Base-by-base conservation (phyloP, 2,329 filamentous ascomycete genomes). In the Paecilomyces sp. region DNA sequence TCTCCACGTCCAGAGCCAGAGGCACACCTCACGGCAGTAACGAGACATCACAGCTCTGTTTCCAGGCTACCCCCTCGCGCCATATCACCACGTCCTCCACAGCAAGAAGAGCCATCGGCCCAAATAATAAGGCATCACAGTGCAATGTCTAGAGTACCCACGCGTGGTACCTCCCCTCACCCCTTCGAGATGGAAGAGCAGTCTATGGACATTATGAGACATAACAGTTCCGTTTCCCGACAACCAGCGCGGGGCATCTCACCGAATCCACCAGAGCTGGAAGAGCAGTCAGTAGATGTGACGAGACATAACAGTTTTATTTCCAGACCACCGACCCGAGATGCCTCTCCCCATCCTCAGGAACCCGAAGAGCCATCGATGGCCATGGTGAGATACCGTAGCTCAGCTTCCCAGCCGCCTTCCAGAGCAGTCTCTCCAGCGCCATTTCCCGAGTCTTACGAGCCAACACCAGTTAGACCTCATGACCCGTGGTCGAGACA, bases 341-440 rank as follows among this genome's bases (percentile, higher is more conserved):
- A 18, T 18, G 31, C 28, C 30, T 62, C 68, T 18, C 66, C 66
- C 47, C 55, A 51, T 7, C 54, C 33, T 50, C 55, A 56, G 25
- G 33, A 30, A 15, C 34, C 24, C 25, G 63, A 63, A 51, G 66
- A 70, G 55, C 62, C 65, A 18, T 61, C 60, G 5, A 57, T 55
- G 3, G 57, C 59, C 3, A 53, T 55, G 12, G 24, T 51, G 15
- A 52, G 31, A 24, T 56, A 60, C 11, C 62, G 58, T 36, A 30
- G 64, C 9, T 64, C 64, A 5, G 65, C 60, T 33, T 58, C 57
- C 53, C 51, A 58, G 13, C 53, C 58, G 22, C 59, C 67, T 5
- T 66, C 68, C 28, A 63, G 64, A 36, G 66, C 67, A 55, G 63
- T 70, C 5, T 68, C 68, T 31, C 68, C 69, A 3, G 51, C 12